Evolutionary conservation across 176 grass and related monocot species (phyloP).

Genomic region (Thalia dealbata): DNA sequence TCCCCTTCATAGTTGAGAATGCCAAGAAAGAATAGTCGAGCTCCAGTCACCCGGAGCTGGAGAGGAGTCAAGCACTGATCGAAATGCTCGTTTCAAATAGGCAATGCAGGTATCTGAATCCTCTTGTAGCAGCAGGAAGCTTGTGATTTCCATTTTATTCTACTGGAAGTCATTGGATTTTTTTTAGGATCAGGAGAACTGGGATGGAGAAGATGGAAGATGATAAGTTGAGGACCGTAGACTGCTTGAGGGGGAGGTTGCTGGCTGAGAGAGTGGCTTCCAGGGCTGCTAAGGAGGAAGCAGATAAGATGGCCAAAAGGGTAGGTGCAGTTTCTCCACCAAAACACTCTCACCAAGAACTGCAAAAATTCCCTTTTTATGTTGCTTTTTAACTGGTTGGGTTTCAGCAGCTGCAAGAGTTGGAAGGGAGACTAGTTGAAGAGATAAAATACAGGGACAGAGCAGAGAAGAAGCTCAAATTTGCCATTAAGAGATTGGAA

Average conservation of each 20-base stretch:
- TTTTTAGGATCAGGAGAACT: conserved; percentile 25
- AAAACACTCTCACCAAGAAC: not conserved
- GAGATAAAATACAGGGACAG: conserved; percentile 70
- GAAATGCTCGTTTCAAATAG: not conserved
- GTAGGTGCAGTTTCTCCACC: conserved; percentile 15
- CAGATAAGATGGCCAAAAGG: conserved; percentile 58
- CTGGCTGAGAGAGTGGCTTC: conserved; percentile 87
- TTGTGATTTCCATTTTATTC: not conserved
- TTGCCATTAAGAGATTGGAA: conserved; percentile 69
- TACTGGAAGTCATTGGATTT: not conserved
- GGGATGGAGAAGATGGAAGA: conserved; percentile 21
- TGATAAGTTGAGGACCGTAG: conserved; percentile 62
- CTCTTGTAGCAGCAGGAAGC: not conserved
- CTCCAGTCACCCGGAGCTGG: not conserved
- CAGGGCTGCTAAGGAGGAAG: conserved; percentile 81
- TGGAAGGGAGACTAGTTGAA: conserved; percentile 60
- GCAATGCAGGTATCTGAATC: conserved; percentile 1
- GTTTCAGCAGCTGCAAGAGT: conserved; percentile 56
- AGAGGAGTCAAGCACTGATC: not conserved
- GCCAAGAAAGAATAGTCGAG: no score
- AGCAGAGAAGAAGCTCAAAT: conserved; percentile 62
- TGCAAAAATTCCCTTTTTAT: not conserved
- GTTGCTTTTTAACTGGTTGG: not conserved
- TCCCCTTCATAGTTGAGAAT: not conserved
- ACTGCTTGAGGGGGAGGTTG: conserved; percentile 83